These are phyloP conservation scores for Globisporangium recalcitrans DNA, from an alignment of 352 stramenopile species.

Conservation along the genomic window DNA sequence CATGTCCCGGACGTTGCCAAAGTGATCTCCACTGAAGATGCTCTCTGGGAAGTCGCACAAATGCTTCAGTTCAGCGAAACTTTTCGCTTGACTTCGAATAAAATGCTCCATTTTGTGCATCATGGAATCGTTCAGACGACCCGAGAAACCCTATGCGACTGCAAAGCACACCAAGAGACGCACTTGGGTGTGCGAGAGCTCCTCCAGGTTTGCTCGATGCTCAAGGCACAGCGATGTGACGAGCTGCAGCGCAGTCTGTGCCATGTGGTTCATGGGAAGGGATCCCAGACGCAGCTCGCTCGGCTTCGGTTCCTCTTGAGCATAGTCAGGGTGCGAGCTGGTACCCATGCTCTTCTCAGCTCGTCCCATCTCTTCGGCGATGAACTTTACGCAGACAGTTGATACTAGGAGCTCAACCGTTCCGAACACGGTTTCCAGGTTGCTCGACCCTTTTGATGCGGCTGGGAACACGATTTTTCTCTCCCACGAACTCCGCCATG, in stretches of 20 bases:
- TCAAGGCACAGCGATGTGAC: constrained; percentile 33
- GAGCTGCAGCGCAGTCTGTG: constrained; percentile 26
- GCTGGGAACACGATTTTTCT: background rate
- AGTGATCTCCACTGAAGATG: constrained; percentile 33
- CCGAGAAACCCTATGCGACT: constrained; percentile 45
- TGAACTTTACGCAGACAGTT: constrained; percentile 28
- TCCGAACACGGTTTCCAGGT: constrained; percentile 24
- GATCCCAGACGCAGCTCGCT: constrained; percentile 23
- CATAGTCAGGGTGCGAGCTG: background rate
- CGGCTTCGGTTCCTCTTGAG: background rate
- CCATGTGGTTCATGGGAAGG: constrained; percentile 44
- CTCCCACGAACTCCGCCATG: constrained; percentile 4
- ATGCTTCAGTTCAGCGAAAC: constrained; percentile 28
- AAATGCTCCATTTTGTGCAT: constrained; percentile 48
- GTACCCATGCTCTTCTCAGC: background rate
- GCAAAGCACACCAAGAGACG: constrained; percentile 35
- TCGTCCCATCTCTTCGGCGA: constrained; percentile 16
- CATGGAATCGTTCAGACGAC: constrained; percentile 32
- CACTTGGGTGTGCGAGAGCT: constrained; percentile 23
- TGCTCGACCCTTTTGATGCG: constrained; percentile 2
- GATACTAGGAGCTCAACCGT: constrained; percentile 24
- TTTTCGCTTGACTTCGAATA: constrained; percentile 35
- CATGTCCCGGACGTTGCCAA: constrained; percentile 38
- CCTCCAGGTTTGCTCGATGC: constrained; percentile 30
- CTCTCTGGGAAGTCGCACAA: constrained; percentile 24